These are phyloP conservation scores for Mucor lusitanicus DNA, from an alignment of 371 early-diverging fungal species.

Conservation along the genomic window DNA sequence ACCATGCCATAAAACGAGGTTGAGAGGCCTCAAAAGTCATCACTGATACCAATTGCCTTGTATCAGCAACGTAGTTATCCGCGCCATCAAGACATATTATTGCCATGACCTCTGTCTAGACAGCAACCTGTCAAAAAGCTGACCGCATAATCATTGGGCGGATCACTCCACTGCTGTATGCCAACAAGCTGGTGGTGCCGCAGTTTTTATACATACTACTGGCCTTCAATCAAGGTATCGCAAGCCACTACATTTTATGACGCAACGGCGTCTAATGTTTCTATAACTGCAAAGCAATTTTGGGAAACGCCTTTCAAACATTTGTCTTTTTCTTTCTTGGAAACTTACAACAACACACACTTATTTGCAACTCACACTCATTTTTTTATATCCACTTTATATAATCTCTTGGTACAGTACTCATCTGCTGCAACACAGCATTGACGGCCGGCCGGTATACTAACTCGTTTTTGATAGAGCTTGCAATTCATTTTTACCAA, in stretches of 20 bases:
- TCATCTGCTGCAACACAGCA: background rate
- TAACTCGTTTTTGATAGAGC: too few relatives aligned
- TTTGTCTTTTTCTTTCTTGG: background rate
- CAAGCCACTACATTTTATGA: conserved; percentile 7
- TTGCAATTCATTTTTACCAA: conserved; percentile 4
- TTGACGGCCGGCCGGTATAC: background rate
- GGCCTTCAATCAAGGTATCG: background rate
- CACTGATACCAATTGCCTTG: too few relatives aligned
- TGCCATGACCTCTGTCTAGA: background rate
- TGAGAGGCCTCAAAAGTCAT: too few relatives aligned
- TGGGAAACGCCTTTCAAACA: background rate
- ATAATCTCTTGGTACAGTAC: background rate
- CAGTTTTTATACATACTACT: background rate
- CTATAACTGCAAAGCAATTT: background rate
- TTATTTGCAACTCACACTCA: background rate
- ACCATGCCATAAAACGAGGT: too few relatives aligned
- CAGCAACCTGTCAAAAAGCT: background rate
- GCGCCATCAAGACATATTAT: too few relatives aligned
- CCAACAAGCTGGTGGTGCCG: too few relatives aligned
- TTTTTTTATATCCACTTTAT: background rate
- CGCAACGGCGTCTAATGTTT: background rate
- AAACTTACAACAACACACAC: background rate
- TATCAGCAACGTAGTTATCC: too few relatives aligned
- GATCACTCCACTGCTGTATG: background rate
- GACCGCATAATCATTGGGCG: background rate